These are phyloP conservation scores for Pittosporum tobira DNA, from an alignment of 129 eudicot genomes.

Conservation along the genomic window DNA sequence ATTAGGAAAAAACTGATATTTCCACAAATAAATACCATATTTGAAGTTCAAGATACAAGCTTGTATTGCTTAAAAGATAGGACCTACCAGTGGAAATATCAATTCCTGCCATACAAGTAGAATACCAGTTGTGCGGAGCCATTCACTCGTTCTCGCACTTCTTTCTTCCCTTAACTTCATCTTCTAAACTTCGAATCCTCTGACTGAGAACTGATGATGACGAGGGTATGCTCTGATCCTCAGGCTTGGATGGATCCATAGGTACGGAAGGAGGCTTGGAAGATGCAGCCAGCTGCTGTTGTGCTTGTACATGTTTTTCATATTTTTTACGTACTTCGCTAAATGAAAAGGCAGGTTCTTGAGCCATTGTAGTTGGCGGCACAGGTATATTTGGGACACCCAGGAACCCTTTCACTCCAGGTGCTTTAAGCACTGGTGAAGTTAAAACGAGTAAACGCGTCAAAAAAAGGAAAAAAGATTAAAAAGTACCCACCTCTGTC, in stretches of 20 bases:
- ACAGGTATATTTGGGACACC: conserved; percentile 62
- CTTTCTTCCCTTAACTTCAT: conserved; percentile 42
- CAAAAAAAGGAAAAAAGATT: neutral
- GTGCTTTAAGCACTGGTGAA: conserved; percentile 50
- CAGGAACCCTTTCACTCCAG: conserved; percentile 52
- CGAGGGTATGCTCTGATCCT: conserved; percentile 17
- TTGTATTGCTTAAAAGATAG: too few species aligned
- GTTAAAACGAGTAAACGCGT: neutral
- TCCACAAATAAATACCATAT: too few species aligned
- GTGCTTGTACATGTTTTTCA: conserved; percentile 24
- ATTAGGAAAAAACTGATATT: too few species aligned
- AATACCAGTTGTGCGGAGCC: neutral
- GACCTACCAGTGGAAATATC: too few species aligned
- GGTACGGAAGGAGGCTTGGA: too few species aligned
- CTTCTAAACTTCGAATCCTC: conserved; percentile 37
- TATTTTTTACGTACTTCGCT: conserved; percentile 24
- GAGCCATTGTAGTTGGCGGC: conserved; percentile 25
- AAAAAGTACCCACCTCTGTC: too few species aligned
- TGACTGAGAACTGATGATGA: conserved; percentile 34
- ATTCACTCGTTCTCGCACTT: conserved; percentile 30
- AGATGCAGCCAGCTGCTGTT: conserved; percentile 14
- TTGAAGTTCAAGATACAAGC: too few species aligned
- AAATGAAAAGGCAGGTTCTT: conserved; percentile 41
- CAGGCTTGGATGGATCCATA: conserved; percentile 20
- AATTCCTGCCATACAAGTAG: too few species aligned